phyloP scores from a whole-genome alignment of 1,284 basidiomycete genomes.

The Sporisorium exsertum region DNA sequence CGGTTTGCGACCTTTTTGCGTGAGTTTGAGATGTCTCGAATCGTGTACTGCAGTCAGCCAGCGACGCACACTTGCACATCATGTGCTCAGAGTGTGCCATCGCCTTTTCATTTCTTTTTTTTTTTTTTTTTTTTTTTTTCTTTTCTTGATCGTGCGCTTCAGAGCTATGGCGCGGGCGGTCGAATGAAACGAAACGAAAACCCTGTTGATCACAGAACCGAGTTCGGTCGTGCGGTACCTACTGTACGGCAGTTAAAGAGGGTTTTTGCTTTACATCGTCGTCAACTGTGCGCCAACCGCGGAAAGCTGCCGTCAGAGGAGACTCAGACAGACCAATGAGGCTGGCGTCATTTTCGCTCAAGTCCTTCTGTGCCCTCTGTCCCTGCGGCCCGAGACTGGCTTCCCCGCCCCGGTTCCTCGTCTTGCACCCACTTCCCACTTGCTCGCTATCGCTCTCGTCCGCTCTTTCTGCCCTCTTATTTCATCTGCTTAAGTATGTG shows the following conservation, averaged over 20 bases:
- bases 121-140: too few species aligned
- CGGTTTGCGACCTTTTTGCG: background rate
- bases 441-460: background rate
- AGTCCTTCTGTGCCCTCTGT: background rate
- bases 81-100: background rate
- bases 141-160: background rate
- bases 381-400: conserved; percentile 5
- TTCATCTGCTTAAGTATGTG: background rate
- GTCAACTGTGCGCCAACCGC: too few species aligned
- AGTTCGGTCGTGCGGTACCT: conserved; percentile 1
- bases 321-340: background rate
- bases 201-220: conserved; percentile 8
- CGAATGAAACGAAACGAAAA: background rate
- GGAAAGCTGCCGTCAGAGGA: too few species aligned
- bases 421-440: background rate
- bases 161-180: background rate
- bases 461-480: background rate
- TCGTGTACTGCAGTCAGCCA: background rate
- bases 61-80: background rate
- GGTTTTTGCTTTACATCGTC: too few species aligned
- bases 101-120: background rate
- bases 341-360: background rate
- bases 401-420: background rate
- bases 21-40: conserved; percentile 9
- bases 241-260: too few species aligned